Base-by-base conservation (phyloP, 495 filamentous ascomycete species). In the Darksidea phi region DNA sequence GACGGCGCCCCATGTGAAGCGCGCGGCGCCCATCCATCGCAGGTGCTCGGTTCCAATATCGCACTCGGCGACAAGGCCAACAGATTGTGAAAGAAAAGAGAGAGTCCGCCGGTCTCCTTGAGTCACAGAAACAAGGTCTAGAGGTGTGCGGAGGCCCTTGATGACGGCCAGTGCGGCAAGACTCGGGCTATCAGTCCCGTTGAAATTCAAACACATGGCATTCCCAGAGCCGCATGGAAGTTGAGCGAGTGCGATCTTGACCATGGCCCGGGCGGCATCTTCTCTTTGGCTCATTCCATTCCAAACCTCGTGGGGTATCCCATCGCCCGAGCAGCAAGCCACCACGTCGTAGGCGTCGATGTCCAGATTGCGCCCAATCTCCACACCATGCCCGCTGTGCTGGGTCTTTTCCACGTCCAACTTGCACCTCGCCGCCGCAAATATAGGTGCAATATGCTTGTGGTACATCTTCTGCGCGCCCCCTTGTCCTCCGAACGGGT, bases 201-300 rank as follows among this genome's bases (percentile, higher is more conserved):
- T 88, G 34, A 95, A 75, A 66, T 96, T 97, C 78, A 87, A 88
- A 46, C 87, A 88, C 89, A 97, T 87, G 23, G 90, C 93, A 71
- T 98, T 98, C 2, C 93, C 94, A 46, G 88, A 90, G 6, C 94
- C 94, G 69, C 93, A 94, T 8, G 94, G 94, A 8, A 98, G 78
- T 68, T 95, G 84, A n/a, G 86, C 84, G 10, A 98, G 84, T 8
- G 94, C 90, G n/a, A 96, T 72, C 66, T 87, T 88, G 4, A 76
- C 75, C 62, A 98, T 72, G 0, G 92, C 94, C 48, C 80, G 82
- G 46, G 80, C 75, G 23, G 90, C 91, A 73, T 97, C 86, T 6
- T 76, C 64, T 46, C 88, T 86, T 71, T 86, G 87, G 15, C 79
- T 90, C 21, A 98, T 70, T 7, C 94, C 94, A 70, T 98, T 97